Evolutionary conservation across 192 early-diverging fungal genomes (phyloP).

Genomic region (Podila minutissima): DNA sequence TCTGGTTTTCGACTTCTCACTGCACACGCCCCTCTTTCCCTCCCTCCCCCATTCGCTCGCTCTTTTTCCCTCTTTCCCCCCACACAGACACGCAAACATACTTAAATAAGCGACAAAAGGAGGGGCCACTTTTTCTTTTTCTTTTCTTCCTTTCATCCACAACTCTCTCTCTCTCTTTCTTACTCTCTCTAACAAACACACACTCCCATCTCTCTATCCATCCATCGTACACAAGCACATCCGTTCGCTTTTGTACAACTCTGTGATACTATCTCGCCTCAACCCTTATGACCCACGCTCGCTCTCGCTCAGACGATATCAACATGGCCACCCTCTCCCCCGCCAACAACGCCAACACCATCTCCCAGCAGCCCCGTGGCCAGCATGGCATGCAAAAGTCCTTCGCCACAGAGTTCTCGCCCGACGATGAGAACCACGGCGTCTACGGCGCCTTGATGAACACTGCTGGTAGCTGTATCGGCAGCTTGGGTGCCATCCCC

Average conservation of each 20-base stretch:
- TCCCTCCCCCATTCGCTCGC: no score
- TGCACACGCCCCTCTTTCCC: no score
- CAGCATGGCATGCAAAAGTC: slow-evolving; percentile 35
- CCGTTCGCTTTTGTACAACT: background rate
- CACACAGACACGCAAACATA: no score
- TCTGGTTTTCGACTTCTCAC: no score
- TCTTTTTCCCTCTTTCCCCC: no score
- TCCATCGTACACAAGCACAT: no score
- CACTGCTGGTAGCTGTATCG: slow-evolving; percentile 48
- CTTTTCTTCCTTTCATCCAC: background rate
- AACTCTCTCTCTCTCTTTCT: background rate
- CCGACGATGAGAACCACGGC: slow-evolving; percentile 49
- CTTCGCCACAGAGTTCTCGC: slow-evolving; percentile 39
- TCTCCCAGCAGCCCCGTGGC: slow-evolving; percentile 22
- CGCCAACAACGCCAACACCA: background rate
- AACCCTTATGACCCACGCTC: background rate
- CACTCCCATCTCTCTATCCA: no score
- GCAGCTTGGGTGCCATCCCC: slow-evolving; percentile 59
- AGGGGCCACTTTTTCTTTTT: background rate
- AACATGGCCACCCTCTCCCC: slow-evolving; percentile 22
- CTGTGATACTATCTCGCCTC: no score
- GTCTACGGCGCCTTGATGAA: slow-evolving; percentile 62
- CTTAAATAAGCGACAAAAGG: no score
- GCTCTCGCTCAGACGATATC: slow-evolving; percentile 27
- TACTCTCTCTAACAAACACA: background rate